Base-by-base conservation (phyloP, 805 yeast species). In the Nakazawaea wickerhamii region DNA sequence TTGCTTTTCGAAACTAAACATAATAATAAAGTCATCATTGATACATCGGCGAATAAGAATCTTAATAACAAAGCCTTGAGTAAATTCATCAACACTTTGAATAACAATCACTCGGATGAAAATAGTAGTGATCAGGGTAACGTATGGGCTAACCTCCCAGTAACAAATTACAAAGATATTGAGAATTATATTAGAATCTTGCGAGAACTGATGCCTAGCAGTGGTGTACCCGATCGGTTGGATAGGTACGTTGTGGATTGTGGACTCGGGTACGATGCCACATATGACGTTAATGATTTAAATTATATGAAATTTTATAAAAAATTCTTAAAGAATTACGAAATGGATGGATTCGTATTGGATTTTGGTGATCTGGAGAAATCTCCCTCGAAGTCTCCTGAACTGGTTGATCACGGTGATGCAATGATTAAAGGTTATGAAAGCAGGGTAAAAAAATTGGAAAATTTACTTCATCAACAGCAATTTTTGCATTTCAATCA, bases 391-490 rank as follows among this genome's bases (percentile, higher is more conserved):
- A 21, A 39, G 17, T 19, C 35, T n/a, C 13, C 8, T 15, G 36
- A 31, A 8, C 19, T n/a, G 4, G 46, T 46, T 36, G 55, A 62
- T 3, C 77, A 11, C 4, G 45, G 45, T 37, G 57, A 62, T 3
- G 78, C 70, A 33, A 53, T 73, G 10, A 63, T 83, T 9, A 70
- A 70, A 48, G 86, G 85, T 0, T 81, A 88, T 49, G 82, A 82
- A 56, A 60, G 75, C 9, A 66, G 95, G 41, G 85, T 91, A 31
- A 77, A 76, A 48, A 84, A 84, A 50, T 69, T 91, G 40, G 96
- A 89, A 51, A 81, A 77, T 42, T 60, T 88, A 30, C 62, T 89
- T 13, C 93, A 88, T 55, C 87, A 84, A 48, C 83, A 79, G 41
- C 86, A 77, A 49, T 78, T 72, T 53, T 71, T 72, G 36, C 74